Conservation (phyloP, 768 basidiomycete genomes). For the Suillus sp. region DNA sequence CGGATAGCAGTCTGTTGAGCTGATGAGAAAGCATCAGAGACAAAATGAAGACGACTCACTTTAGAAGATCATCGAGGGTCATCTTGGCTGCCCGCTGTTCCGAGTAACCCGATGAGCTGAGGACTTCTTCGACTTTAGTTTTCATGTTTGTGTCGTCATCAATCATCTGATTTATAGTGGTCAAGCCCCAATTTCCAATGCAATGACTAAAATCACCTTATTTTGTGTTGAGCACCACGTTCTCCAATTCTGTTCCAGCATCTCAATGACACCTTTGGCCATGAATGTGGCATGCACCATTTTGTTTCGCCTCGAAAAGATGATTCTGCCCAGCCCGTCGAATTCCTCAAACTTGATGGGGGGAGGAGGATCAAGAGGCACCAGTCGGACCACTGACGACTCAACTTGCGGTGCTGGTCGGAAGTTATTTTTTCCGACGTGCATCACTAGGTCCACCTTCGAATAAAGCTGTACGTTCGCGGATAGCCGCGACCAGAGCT, state of each 20-base stretch:
- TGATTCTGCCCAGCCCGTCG: constrained; percentile 89
- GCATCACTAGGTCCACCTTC: constrained; percentile 94
- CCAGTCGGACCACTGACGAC: constrained; percentile 87
- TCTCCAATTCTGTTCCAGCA: constrained; percentile 91
- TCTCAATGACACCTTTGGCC: constrained; percentile 92
- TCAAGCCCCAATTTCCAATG: background rate
- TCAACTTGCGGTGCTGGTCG: constrained; percentile 95
- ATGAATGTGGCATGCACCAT: constrained; percentile 86
- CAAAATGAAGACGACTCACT: constrained; percentile 48
- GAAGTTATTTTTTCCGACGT: constrained; percentile 97
- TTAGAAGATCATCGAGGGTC: constrained; percentile 88
- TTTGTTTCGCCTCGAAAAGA: constrained; percentile 91
- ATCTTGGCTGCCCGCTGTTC: constrained; percentile 90
- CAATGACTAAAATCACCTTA: constrained; percentile 41
- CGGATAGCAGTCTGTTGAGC: constrained; percentile 46
- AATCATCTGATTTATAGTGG: constrained; percentile 50
- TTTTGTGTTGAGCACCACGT: constrained; percentile 88
- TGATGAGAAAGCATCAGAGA: constrained; percentile 41
- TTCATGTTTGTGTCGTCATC: constrained; percentile 73
- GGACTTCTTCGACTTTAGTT: constrained; percentile 68
- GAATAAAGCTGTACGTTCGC: constrained; percentile 98
- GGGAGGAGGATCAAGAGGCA: constrained; percentile 92
- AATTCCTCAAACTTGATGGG: constrained; percentile 97
- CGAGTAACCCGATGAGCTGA: constrained; percentile 68
- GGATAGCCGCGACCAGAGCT: constrained; percentile 90